phyloP scores from a whole-genome alignment of 495 filamentous ascomycete species.

The Chaetomium fimeti region DNA sequence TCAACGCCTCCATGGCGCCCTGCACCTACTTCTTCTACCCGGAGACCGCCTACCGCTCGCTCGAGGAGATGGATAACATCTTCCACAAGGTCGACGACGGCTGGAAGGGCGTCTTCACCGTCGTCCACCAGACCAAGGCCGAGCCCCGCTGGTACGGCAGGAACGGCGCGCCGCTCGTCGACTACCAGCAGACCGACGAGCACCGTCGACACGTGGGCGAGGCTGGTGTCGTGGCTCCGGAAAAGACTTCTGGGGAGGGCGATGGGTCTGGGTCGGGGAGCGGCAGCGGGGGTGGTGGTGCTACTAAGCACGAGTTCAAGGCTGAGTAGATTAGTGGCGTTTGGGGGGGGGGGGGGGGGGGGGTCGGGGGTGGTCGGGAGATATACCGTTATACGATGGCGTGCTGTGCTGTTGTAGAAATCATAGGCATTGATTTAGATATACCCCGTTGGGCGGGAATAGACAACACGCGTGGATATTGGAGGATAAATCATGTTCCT shows the following conservation, averaged over 20 bases:
- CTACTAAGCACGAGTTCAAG: background rate
- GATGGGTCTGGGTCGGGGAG: constrained; percentile 3
- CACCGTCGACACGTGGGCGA: background rate
- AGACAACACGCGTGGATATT: no score
- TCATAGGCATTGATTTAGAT: no score
- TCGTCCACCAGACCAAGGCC: constrained; percentile 62
- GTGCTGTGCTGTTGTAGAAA: no score
- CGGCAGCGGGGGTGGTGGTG: background rate
- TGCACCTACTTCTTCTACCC: constrained; percentile 75
- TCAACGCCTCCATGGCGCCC: constrained; percentile 70
- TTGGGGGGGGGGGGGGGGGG: no score
- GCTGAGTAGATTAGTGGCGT: no score
- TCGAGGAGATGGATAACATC: constrained; percentile 79
- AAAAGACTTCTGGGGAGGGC: background rate
- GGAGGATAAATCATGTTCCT: no score
- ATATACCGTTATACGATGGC: background rate
- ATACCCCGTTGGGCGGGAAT: no score
- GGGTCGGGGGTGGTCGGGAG: background rate
- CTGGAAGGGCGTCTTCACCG: constrained; percentile 65
- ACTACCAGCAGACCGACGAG: constrained; percentile 11
- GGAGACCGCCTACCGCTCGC: constrained; percentile 64
- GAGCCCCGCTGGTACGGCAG: constrained; percentile 40
- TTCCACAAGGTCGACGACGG: constrained; percentile 69
- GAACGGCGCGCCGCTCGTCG: constrained; percentile 14
- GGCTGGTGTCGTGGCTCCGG: background rate